These are phyloP conservation scores for Candida khao-thaluensis DNA, from an alignment of 805 yeast species.

Conservation along the genomic window DNA sequence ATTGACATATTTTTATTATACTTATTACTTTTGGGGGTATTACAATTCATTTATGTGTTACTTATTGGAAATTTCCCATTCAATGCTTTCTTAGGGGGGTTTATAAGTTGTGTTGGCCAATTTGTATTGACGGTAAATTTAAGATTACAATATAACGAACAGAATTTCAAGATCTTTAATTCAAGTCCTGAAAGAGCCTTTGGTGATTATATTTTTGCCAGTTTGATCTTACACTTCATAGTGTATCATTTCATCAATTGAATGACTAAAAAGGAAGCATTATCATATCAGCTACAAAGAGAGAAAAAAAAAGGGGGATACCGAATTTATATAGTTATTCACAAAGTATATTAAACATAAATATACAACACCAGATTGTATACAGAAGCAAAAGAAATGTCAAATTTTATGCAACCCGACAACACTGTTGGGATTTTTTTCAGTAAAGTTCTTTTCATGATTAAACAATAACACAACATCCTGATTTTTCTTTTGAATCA, in stretches of 20 bases:
- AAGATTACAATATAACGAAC: slow-evolving; percentile 60
- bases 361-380: slow-evolving; percentile 14
- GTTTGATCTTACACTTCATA: slow-evolving; percentile 83
- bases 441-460: no score
- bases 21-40: slow-evolving; percentile 67
- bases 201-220: slow-evolving; percentile 86
- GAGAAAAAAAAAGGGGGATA: no score
- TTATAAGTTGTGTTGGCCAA: slow-evolving; percentile 89
- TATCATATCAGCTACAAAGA: no score
- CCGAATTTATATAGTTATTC: no score
- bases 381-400: background rate
- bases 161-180: slow-evolving; percentile 14
- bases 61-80: slow-evolving; percentile 90
- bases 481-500: slow-evolving; percentile 31
- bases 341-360: slow-evolving; percentile 10
- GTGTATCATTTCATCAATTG: slow-evolving; percentile 85
- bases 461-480: slow-evolving; percentile 38
- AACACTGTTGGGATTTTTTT: no score
- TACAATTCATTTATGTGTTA: slow-evolving; percentile 77
- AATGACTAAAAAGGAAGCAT: no score
- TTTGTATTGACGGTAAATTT: slow-evolving; percentile 84
- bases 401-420: no score
- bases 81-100: slow-evolving; percentile 95
- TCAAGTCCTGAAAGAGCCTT: slow-evolving; percentile 56
- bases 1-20: slow-evolving; percentile 78